Base-by-base conservation (phyloP, 164 flowering plant genomes). In the Vitis cinerea region DNA sequence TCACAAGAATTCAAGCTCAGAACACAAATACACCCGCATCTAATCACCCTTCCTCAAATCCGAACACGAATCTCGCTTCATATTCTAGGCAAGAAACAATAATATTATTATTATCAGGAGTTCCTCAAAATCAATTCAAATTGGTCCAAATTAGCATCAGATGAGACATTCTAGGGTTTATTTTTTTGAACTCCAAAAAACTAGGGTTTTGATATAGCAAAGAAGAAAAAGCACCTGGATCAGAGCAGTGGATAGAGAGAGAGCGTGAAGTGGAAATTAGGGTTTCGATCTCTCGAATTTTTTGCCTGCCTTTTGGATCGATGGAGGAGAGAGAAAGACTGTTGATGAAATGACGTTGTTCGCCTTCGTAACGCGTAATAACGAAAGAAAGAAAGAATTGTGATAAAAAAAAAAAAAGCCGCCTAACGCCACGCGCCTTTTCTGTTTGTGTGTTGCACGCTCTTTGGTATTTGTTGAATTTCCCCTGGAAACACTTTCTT, bases 121-220 rank as follows among this genome's bases (percentile, higher is more conserved):
- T 2, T 61, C n/a, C 7, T 14, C 14, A 53, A 4, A 10, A 16
- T 9, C 57, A 10, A 59, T 49, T 30, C 56, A 13, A 51, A 44
- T 27, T 52, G 29, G 8, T 3, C 23, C 29, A 31, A 60, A 14
- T 9, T 3, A 66, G 61, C 16, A 64, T 51, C 58, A 55, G 49
- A 68, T 19, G 52, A 44, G 31, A 68, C 13, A 53, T 63, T 50
- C 63, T 67, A 72, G 72, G 53, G 72, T 48, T 63, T 73, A 56
- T 56, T 12, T 61, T 23, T 31, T 57, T 29, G 52, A 37, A 10
- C 16, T 62, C 59, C 63, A 47, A 16, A 56, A 3, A 71, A 30
- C 68, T 73, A 68, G 76, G 76, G 72, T 62, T 68, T 52, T 15
- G 31, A 63, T 17, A 53, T 4, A 4, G 57, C 54, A 31, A 47